phyloP scores from a whole-genome alignment of 2,329 filamentous ascomycete species.

The Coniochaeta sp. region DNA sequence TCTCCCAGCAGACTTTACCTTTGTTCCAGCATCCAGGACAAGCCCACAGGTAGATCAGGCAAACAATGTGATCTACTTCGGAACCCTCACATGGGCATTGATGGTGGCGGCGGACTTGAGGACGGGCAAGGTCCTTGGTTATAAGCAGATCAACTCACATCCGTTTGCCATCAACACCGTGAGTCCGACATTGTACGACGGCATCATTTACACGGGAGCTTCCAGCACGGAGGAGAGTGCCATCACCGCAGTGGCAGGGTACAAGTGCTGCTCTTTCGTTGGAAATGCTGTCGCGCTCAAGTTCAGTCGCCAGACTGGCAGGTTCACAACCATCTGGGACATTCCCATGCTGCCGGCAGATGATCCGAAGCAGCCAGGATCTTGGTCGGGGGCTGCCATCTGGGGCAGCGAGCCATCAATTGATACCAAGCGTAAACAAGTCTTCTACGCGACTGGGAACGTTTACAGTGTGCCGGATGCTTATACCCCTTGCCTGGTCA shows the following conservation, averaged over 20 bases:
- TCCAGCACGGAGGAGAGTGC: slow-evolving; percentile 17
- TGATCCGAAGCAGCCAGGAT: slow-evolving; percentile 8
- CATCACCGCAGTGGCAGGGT: slow-evolving; percentile 8
- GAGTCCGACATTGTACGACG: slow-evolving; percentile 18
- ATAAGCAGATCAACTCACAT: slow-evolving; percentile 16
- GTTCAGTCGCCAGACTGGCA: slow-evolving; percentile 7
- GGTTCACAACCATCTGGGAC: slow-evolving; percentile 15
- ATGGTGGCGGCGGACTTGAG: slow-evolving; percentile 16
- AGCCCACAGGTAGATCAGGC: slow-evolving; percentile 9
- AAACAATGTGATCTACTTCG: slow-evolving; percentile 21
- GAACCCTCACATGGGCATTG: slow-evolving; percentile 16
- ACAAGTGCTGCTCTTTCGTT: slow-evolving; percentile 22
- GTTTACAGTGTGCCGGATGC: slow-evolving; percentile 16
- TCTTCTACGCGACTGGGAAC: slow-evolving; percentile 25
- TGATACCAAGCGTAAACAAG: slow-evolving; percentile 15
- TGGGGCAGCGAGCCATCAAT: slow-evolving; percentile 25
- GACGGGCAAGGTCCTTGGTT: slow-evolving; percentile 13
- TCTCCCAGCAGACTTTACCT: not conserved
- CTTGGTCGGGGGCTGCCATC: slow-evolving; percentile 19
- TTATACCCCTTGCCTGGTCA: slow-evolving; percentile 4
- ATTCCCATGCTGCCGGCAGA: slow-evolving; percentile 2
- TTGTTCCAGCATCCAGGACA: slow-evolving; percentile 7
- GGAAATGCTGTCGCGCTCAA: slow-evolving; percentile 16
- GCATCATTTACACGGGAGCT: slow-evolving; percentile 18
- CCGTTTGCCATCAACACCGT: slow-evolving; percentile 19